Percentiles rank a stretch among this genome's conserved stretches.
These are phyloP conservation scores for Claviceps pusilla DNA, from an alignment of 2,329 filamentous ascomycete genomes.

Conservation along the genomic window DNA sequence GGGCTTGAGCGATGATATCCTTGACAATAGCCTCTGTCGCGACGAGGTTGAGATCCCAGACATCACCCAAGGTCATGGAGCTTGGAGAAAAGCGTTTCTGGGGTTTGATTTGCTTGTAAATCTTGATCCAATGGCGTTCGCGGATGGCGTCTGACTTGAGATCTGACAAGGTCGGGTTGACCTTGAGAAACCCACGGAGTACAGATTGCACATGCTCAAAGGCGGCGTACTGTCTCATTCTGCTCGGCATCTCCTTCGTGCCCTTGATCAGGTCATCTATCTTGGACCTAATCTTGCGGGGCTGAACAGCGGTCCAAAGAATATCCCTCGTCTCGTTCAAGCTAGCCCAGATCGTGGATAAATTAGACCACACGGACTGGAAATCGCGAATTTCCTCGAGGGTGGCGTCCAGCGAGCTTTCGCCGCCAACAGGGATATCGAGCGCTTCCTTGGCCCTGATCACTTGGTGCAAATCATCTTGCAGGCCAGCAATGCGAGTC, in stretches of 20 bases:
- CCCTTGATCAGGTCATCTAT: conserved; percentile 91
- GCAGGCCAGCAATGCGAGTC: conserved; percentile 65
- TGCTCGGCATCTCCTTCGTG: conserved; percentile 97
- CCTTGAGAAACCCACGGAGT: conserved; percentile 75
- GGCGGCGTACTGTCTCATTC: conserved; percentile 98
- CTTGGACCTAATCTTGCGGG: conserved; percentile 76
- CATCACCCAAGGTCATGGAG: conserved; percentile 91
- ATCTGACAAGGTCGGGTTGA: conserved; percentile 75
- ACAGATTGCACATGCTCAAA: conserved; percentile 96
- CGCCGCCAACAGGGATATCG: conserved; percentile 65
- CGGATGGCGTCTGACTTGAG: conserved; percentile 93
- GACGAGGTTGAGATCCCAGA: conserved; percentile 90
- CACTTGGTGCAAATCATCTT: conserved; percentile 83
- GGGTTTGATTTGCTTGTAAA: conserved; percentile 89
- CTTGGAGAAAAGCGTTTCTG: conserved; percentile 87
- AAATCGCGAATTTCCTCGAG: conserved; percentile 97
- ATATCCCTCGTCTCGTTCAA: conserved; percentile 85
- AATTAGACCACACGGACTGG: conserved; percentile 91
- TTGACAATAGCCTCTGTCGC: conserved; percentile 77
- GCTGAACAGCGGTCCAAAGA: conserved; percentile 90
- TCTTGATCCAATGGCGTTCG: conserved; percentile 93
- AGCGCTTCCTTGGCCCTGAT: conserved; percentile 93
- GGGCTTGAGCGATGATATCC: conserved; percentile 87
- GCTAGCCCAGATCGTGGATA: conserved; percentile 93
- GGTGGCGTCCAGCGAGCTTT: conserved; percentile 69